phyloP scores from a whole-genome alignment of 2,329 filamentous ascomycete species.

The Calonectria pteridis region DNA sequence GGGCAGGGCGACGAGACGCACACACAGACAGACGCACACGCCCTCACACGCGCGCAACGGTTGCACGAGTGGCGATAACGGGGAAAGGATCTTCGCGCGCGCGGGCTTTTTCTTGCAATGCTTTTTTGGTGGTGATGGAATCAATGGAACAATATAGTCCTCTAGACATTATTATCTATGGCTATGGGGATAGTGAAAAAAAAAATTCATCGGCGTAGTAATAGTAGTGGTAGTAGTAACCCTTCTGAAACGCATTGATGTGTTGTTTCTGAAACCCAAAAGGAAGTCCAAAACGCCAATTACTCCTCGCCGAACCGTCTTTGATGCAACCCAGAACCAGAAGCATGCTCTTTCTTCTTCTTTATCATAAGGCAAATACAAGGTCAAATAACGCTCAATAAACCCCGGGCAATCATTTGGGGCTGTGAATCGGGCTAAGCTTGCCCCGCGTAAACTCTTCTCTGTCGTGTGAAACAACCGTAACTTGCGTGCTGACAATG shows the following conservation, averaged over 20 bases:
- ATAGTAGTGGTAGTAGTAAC: neutral
- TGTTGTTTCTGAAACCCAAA: neutral
- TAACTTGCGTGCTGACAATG: slow-evolving; percentile 9
- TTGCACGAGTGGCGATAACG: neutral
- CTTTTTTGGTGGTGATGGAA: neutral
- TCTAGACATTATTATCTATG: slow-evolving; percentile 12
- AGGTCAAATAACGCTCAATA: neutral
- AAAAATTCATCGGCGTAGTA: neutral
- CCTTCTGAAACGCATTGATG: neutral
- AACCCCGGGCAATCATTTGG: neutral
- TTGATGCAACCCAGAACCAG: slow-evolving; percentile 4
- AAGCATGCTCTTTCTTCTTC: neutral
- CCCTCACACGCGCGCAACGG: neutral
- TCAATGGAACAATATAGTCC: neutral
- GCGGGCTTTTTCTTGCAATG: neutral
- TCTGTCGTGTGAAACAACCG: slow-evolving; percentile 11
- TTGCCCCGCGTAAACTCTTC: slow-evolving; percentile 1
- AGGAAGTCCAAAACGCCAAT: neutral
- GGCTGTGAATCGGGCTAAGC: neutral
- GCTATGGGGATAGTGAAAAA: too few species aligned
- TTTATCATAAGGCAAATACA: neutral
- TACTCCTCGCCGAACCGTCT: slow-evolving; percentile 1
- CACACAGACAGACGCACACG: too few species aligned
- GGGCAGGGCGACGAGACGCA: neutral
- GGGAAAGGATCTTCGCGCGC: neutral